Evolutionary conservation across 2,329 filamentous ascomycete genomes (phyloP).

Genomic region (Aspergillus ibericus): DNA sequence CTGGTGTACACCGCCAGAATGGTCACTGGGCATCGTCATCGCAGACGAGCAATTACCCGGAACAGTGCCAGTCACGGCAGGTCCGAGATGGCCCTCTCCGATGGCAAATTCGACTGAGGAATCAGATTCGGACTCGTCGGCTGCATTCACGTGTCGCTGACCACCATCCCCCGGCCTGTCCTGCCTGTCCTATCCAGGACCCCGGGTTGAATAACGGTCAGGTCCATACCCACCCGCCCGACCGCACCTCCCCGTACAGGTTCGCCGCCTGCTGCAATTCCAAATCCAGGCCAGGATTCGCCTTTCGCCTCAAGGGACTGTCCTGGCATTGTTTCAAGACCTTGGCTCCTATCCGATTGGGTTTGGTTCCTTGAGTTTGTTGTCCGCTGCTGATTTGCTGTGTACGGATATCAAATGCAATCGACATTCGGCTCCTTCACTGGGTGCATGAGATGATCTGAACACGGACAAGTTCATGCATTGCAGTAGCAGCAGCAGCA

Average conservation of each 20-base stretch:
- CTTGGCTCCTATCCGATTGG: constrained; percentile 8
- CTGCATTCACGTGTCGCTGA: constrained; percentile 1
- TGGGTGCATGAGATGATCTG: constrained; percentile 7
- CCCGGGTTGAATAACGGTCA: background rate
- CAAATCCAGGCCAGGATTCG: background rate
- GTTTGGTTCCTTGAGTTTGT: constrained; percentile 5
- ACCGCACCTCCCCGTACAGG: background rate
- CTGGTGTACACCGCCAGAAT: constrained; percentile 24
- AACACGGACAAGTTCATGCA: constrained; percentile 9
- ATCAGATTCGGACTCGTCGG: background rate
- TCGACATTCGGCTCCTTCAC: background rate
- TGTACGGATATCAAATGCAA: background rate
- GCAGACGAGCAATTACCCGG: constrained; percentile 9
- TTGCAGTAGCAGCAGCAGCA: background rate
- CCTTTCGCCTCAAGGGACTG: background rate
- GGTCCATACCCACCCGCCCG: constrained; percentile 1
- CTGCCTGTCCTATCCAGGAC: constrained; percentile 1
- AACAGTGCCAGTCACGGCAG: constrained; percentile 1
- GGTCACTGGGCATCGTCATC: constrained; percentile 17
- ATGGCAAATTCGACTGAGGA: constrained; percentile 3
- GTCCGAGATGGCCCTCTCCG: background rate
- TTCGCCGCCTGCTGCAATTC: constrained; percentile 1
- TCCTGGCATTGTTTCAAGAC: constrained; percentile 5
- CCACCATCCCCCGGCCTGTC: background rate
- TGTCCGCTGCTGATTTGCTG: constrained; percentile 9